Evolutionary conservation across 1,284 basidiomycete species (phyloP).

Genomic region (Moesziomyces globuligerus): DNA sequence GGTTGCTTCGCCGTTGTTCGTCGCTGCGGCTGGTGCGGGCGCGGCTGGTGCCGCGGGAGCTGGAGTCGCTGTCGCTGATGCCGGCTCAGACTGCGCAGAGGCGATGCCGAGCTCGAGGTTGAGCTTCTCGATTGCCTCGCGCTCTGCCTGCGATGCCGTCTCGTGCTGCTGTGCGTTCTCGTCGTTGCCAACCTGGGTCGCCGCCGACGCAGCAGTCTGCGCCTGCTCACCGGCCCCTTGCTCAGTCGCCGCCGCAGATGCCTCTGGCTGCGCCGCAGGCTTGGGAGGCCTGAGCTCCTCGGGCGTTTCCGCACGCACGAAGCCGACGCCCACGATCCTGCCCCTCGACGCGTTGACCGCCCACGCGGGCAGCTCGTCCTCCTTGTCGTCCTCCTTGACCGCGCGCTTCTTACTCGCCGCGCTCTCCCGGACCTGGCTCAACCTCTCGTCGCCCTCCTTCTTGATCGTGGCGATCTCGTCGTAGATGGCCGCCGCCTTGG

Average conservation of each 20-base stretch:
- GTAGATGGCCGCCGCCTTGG: slow-evolving; percentile 27
- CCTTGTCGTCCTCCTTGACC: slow-evolving; percentile 10
- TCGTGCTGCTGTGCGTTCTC: slow-evolving; percentile 18
- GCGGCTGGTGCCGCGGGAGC: slow-evolving; percentile 7
- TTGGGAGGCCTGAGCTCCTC: slow-evolving; percentile 37
- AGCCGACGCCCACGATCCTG: slow-evolving; percentile 54
- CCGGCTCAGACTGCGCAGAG: background rate
- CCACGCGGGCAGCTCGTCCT: slow-evolving; percentile 31
- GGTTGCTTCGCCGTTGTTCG: slow-evolving; percentile 1
- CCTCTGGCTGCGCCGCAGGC: slow-evolving; percentile 3
- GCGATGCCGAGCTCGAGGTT: slow-evolving; percentile 34
- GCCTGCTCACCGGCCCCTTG: slow-evolving; percentile 13
- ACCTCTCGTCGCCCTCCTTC: slow-evolving; percentile 21
- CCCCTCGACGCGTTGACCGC: slow-evolving; percentile 41
- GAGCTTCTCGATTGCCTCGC: slow-evolving; percentile 35
- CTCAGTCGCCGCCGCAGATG: background rate
- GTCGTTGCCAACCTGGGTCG: slow-evolving; percentile 2
- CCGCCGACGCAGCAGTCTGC: background rate
- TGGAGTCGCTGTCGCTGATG: no score
- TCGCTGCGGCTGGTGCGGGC: slow-evolving; percentile 4
- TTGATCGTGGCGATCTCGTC: slow-evolving; percentile 21
- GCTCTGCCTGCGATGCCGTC: slow-evolving; percentile 15
- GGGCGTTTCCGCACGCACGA: slow-evolving; percentile 50
- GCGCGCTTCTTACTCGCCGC: slow-evolving; percentile 1
- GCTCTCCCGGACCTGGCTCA: slow-evolving; percentile 20